A percentile compares a stretch with the other conserved stretches of the same genome.
Evolutionary conservation across 1,139 yeast species (phyloP).

Genomic region (Yamadazyma taylorii): DNA sequence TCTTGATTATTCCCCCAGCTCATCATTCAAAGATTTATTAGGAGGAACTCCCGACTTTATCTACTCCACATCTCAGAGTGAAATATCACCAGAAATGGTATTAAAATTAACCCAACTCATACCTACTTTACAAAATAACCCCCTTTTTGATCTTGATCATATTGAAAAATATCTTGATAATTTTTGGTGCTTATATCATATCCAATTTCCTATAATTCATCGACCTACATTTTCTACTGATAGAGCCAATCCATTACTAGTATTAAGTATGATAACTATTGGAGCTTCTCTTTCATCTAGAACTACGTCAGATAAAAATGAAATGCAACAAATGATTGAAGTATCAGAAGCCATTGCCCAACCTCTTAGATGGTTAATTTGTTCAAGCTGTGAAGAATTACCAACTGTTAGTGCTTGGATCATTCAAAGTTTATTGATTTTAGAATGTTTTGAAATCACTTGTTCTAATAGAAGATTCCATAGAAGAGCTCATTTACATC

Average conservation of each 20-base stretch:
- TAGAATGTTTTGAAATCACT: conserved; percentile 60
- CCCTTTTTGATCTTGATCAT: conserved; percentile 22
- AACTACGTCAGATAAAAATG: conserved; percentile 13
- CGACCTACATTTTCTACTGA: conserved; percentile 57
- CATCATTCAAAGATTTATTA: conserved; percentile 31
- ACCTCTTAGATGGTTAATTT: conserved; percentile 63
- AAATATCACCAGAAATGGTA: conserved; percentile 25
- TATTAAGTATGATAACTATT: conserved; percentile 54
- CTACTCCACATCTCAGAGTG: conserved; percentile 23
- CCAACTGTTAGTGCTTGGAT: conserved; percentile 58
- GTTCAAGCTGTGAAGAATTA: conserved; percentile 51
- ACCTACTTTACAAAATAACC: conserved; percentile 28
- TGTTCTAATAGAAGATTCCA: conserved; percentile 50
- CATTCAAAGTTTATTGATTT: conserved; percentile 56
- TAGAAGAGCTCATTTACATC: conserved; percentile 70
- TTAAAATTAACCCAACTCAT: conserved; percentile 26
- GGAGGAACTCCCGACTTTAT: conserved; percentile 30
- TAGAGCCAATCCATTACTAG: conserved; percentile 49
- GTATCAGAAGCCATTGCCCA: conserved; percentile 47
- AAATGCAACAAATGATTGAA: conserved; percentile 16
- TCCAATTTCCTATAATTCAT: conserved; percentile 60
- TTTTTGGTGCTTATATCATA: conserved; percentile 58
- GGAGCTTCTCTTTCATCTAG: conserved; percentile 43
- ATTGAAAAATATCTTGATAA: conserved; percentile 26
- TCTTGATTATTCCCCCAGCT: conserved; percentile 21